These are phyloP conservation scores for Calonectria pseudoreteaudii DNA, from an alignment of 2,329 filamentous ascomycete species.

Conservation along the genomic window DNA sequence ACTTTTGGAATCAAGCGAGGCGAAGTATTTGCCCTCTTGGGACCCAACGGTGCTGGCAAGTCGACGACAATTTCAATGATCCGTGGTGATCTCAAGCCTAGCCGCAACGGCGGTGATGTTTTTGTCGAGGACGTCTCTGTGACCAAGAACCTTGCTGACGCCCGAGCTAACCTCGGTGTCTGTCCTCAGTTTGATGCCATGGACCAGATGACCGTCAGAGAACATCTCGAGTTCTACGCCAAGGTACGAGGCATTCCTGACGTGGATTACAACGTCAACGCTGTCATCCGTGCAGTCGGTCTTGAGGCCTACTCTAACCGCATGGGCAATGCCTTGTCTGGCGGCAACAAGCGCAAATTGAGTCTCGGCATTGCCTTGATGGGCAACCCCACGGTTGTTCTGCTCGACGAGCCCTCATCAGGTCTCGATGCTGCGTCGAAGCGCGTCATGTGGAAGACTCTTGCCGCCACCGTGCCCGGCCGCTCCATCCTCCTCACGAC, in stretches of 20 bases:
- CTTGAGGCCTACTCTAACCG: conserved; percentile 76
- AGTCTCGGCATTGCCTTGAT: conserved; percentile 90
- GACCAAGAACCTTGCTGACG: conserved; percentile 75
- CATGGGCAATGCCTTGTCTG: conserved; percentile 84
- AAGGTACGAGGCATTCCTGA: conserved; percentile 82
- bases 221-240: conserved; percentile 91
- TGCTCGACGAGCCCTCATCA: conserved; percentile 89
- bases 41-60: conserved; percentile 93
- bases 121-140: conserved; percentile 84
- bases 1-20: conserved; percentile 84
- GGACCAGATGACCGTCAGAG: conserved; percentile 89
- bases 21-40: conserved; percentile 89
- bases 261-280: conserved; percentile 80
- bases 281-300: conserved; percentile 85
- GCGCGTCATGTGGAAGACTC: conserved; percentile 91
- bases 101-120: conserved; percentile 78
- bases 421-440: conserved; percentile 94
- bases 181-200: conserved; percentile 91
- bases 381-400: conserved; percentile 87
- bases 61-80: conserved; percentile 91
- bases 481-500: conserved; percentile 90
- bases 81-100: conserved; percentile 86
- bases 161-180: conserved; percentile 85
- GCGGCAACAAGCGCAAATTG: conserved; percentile 94
- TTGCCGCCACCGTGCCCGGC: conserved; percentile 78